Evolutionary conservation across 192 early-diverging fungal species (phyloP).

Genomic region (Geranomyces michiganensis): DNA sequence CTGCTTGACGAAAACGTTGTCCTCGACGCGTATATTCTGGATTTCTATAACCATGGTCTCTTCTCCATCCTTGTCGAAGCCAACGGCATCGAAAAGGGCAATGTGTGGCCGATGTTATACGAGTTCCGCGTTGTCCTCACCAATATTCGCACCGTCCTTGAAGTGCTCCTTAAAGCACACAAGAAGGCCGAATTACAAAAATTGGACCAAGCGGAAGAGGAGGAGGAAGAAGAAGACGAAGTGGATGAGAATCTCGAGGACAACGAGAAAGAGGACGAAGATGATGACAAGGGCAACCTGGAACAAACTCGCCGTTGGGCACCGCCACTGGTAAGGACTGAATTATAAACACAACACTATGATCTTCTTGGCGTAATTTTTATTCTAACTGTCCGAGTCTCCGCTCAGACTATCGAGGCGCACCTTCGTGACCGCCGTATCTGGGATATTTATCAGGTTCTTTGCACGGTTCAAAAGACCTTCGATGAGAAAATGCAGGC

Average conservation of each 20-base stretch:
- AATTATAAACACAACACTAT: not conserved
- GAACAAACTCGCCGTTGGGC: conserved; percentile 8
- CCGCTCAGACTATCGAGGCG: not conserved
- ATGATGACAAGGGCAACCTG: conserved; percentile 13
- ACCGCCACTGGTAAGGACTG: not conserved
- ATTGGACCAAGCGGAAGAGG: conserved; percentile 8
- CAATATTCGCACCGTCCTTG: conserved; percentile 3
- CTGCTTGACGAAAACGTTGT: conserved; percentile 4
- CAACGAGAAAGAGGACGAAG: conserved; percentile 15
- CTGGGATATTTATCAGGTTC: conserved; percentile 18
- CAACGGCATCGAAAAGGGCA: conserved; percentile 33
- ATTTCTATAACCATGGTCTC: conserved; percentile 39
- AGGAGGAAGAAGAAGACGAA: conserved; percentile 19
- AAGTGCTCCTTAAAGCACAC: conserved; percentile 12
- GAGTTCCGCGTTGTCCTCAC: conserved; percentile 26
- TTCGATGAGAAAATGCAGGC: conserved; percentile 27
- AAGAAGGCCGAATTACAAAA: conserved; percentile 1
- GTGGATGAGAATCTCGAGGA: conserved; percentile 12
- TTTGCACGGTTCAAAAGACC: conserved; percentile 12
- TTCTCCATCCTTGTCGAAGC: conserved; percentile 22
- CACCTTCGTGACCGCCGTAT: not conserved
- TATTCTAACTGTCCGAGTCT: too few relatives aligned
- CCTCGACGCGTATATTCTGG: conserved; percentile 35
- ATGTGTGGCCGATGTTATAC: conserved; percentile 30
- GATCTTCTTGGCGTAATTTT: too few relatives aligned